These are phyloP conservation scores for Bathelium albidoporum DNA, from an alignment of 495 filamentous ascomycete species.

Conservation along the genomic window DNA sequence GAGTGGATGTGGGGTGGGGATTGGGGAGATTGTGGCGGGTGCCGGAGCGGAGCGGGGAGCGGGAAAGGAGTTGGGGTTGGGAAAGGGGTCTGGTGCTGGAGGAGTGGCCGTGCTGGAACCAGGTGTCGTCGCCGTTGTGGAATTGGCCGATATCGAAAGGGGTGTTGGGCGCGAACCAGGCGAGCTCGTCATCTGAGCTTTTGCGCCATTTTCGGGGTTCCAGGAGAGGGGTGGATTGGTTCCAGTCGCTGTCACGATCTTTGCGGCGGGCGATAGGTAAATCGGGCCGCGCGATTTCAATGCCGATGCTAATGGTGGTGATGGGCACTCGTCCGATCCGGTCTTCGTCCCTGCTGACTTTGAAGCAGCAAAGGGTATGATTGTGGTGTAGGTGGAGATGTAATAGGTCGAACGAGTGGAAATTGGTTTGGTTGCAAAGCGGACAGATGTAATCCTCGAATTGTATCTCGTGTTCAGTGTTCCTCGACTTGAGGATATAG, in stretches of 20 bases:
- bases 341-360: not conserved
- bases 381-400: not conserved
- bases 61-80: not conserved
- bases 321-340: not conserved
- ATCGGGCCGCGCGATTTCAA: not conserved
- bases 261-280: not conserved
- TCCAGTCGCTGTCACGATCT: not conserved
- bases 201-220: not conserved
- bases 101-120: not conserved
- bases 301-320: not conserved
- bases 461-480: not conserved
- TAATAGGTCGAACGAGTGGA: not conserved
- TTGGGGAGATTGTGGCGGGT: not conserved
- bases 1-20: not conserved
- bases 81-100: not conserved
- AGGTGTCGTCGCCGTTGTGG: not conserved
- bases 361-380: not conserved
- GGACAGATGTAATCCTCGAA: conserved; percentile 1
- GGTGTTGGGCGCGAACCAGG: not conserved
- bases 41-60: not conserved
- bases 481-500: not conserved
- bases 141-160: not conserved
- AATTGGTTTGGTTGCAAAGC: not conserved
- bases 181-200: not conserved
- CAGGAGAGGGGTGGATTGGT: not conserved